Evolutionary conservation across 2,329 filamentous ascomycete species (phyloP), one percentile per base, ranked within the genome.

Genomic region (Hymenoscyphus scutula): DNA sequence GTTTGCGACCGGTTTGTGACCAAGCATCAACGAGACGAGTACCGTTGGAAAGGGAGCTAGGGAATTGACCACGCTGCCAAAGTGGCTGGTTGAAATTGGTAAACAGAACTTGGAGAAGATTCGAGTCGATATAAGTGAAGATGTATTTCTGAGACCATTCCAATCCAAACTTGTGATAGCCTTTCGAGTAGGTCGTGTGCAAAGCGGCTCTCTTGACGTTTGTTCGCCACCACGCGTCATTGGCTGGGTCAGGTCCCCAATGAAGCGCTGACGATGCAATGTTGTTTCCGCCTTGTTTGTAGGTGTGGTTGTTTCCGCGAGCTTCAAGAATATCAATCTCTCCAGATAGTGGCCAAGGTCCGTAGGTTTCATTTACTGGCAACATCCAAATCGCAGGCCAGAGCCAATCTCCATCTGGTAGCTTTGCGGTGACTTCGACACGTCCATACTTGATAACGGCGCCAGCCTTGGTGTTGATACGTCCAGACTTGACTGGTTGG

Each of bases 381-480:
- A 95, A 80, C 89, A 96, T 90, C 89, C 90, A 93, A 71, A 96
- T 94, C n/a, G 90, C 90, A 1, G 91, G 91, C 91, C 91, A 95
- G 11, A 96, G 82, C 91, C 91, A 95, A 77, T 95, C 91, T 60
- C 91, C 91, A 56, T 80, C 76, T 4, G 91, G 90, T 30, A 95
- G 78, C 76, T 88, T 88, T 29, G 91, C 91, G 1, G 83, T 86
- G 5, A 96, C 90, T 74, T 96, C 90, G 59, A 96, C 83, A 53
- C 90, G 89, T 56, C 91, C 91, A 73, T 90, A 96, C 76, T 87
- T 91, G 79, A 96, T 90, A 17, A 78, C 82, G 6, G 86, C 86
- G 17, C 88, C 85, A 53, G 84, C 84, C 72, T 84, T 89, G 62
- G 89, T 93, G 77, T 88, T 89, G 77, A 96, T 86, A 64, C 91